Base-by-base conservation (phyloP, 495 filamentous ascomycete genomes). In the Hypoxylon fuscum region DNA sequence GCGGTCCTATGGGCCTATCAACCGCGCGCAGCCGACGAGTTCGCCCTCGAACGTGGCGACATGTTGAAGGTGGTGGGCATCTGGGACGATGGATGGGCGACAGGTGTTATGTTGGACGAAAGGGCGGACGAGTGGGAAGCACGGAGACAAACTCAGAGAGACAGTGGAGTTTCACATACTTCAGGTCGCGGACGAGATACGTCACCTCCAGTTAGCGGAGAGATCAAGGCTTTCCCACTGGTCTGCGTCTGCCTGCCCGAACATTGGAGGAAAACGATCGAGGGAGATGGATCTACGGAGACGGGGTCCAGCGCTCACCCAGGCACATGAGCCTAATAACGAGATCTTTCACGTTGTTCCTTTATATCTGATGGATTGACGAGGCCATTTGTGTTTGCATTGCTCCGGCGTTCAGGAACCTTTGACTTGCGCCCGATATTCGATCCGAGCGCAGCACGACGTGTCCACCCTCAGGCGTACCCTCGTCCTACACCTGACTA, bases 21-120 rank as follows among this genome's bases (percentile, higher is more conserved):
- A 69, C 93, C 96, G 21, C 86, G 96, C 35, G 96, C 96, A 2
- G 85, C 86, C 22, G 96, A 99, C 68, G 96, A 99, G 70, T 98
- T 97, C 68, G 85, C 90, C 56, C 81, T 99, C 22, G 95, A 98
- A 59, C 87, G 96, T 48, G 96, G 96, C 41, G 96, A 99, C 75
- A 97, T 99, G 95, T 81, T 99, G 56, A 97, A 97, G 76, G 90
- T 99, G 25, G 90, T 99, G 46, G 96, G 96, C 34, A 97, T 99
- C 61, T 99, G 96, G 96, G 96, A 99, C 72, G 96, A 99, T 77
- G 96, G 96, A 35, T 99, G 96, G 96, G 96, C 96, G 25, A 99
- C 96, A 8, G 96, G 96, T 63, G 83, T 96, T 47, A 79, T 93
- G 67, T 72, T 97, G 23, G 78, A 88, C 43, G 91, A 96, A 62